A percentile compares a stretch with the other conserved stretches of the same genome.
phyloP scores from a whole-genome alignment of 169 alveolate species.

The Perkinsus chesapeaki region DNA sequence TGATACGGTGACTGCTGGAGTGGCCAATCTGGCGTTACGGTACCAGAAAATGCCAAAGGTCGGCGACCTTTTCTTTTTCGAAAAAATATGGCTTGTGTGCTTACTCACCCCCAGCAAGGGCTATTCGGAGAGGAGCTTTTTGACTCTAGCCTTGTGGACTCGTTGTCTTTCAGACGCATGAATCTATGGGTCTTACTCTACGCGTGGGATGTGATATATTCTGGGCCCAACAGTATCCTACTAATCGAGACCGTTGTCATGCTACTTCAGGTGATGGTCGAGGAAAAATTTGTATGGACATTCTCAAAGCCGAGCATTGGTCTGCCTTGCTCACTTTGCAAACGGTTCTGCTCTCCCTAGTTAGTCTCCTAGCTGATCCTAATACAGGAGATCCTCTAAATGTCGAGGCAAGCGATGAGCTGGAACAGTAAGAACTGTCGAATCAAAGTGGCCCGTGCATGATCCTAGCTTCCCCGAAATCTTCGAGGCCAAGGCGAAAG shows the following conservation, averaged over 20 bases:
- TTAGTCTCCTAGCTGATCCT: not conserved
- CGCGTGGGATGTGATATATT: too few relatives aligned
- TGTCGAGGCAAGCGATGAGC: not conserved
- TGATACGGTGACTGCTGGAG: too few relatives aligned
- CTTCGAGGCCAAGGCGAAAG: not conserved
- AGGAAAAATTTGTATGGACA: not conserved
- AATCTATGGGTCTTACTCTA: too few relatives aligned
- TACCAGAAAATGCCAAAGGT: too few relatives aligned
- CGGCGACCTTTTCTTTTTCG: too few relatives aligned
- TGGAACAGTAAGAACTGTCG: not conserved
- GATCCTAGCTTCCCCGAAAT: not conserved
- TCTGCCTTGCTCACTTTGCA: not conserved
- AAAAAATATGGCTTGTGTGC: too few relatives aligned
- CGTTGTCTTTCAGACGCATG: too few relatives aligned
- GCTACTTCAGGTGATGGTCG: not conserved
- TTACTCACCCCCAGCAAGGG: too few relatives aligned
- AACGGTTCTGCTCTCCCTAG: not conserved
- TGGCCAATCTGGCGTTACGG: too few relatives aligned
- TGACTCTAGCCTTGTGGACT: too few relatives aligned
- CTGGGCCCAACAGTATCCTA: slow-evolving; percentile 35
- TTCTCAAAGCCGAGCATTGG: not conserved
- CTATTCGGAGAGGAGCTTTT: too few relatives aligned
- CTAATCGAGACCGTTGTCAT: not conserved
- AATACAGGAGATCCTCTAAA: not conserved
- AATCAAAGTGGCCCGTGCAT: not conserved